phyloP scores from a whole-genome alignment of 805 yeast genomes.

The Jamesozyma piceae region DNA sequence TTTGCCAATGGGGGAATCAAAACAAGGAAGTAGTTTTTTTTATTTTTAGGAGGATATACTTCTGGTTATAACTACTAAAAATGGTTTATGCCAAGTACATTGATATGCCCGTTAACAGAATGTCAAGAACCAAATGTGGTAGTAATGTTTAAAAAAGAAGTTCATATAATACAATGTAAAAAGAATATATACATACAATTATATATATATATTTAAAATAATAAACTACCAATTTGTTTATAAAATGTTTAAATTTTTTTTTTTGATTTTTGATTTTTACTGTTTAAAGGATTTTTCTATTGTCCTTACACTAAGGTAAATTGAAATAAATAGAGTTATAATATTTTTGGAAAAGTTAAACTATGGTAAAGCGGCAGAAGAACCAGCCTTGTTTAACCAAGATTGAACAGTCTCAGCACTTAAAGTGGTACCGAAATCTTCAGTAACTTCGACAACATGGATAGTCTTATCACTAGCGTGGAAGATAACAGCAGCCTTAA shows the following conservation, averaged over 20 bases:
- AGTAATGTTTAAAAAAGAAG: background rate
- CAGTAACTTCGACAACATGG: conserved; percentile 53
- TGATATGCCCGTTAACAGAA: too few relatives aligned
- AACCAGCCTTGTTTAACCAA: conserved; percentile 51
- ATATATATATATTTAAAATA: background rate
- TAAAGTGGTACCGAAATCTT: conserved; percentile 46
- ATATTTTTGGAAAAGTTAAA: background rate
- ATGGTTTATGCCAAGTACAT: too few relatives aligned
- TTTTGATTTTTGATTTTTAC: background rate
- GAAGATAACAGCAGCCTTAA: conserved; percentile 89
- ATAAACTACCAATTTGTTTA: background rate
- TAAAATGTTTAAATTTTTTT: background rate
- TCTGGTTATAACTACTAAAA: too few relatives aligned
- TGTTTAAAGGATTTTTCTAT: background rate
- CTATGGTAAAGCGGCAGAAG: conserved; percentile 33
- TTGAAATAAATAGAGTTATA: background rate
- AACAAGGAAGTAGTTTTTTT: too few relatives aligned
- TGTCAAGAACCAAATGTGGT: too few relatives aligned
- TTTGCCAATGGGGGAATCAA: too few relatives aligned
- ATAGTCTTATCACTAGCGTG: conserved; percentile 38
- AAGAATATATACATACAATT: background rate
- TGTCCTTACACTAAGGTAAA: background rate
- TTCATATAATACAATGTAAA: background rate
- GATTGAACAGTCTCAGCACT: conserved; percentile 43
- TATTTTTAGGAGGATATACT: too few relatives aligned